phyloP scores from a whole-genome alignment of 345 rosid species.

The Populus ilicifolia region DNA sequence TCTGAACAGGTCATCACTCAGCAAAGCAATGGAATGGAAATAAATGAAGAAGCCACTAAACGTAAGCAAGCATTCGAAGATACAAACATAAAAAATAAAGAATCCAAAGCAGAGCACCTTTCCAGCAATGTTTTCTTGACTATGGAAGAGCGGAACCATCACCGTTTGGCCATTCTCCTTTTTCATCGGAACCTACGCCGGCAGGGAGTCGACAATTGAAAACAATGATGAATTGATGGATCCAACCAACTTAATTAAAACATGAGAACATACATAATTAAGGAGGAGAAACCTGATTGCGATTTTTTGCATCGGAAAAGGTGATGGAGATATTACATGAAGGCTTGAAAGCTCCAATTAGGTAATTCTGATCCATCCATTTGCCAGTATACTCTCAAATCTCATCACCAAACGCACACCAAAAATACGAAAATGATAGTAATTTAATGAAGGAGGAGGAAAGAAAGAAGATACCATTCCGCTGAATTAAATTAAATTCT shows the following conservation, averaged over 20 bases:
- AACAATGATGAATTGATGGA: neutral
- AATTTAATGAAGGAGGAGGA: neutral
- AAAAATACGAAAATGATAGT: neutral
- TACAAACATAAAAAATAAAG: neutral
- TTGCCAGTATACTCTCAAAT: neutral
- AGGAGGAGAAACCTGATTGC: conserved; percentile 58
- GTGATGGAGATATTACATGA: conserved; percentile 70
- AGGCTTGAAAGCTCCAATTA: conserved; percentile 95
- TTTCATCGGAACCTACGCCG: conserved; percentile 69
- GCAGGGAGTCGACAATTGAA: neutral
- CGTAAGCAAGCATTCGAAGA: neutral
- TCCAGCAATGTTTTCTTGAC: conserved; percentile 91
- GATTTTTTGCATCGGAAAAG: conserved; percentile 72
- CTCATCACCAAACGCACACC: neutral
- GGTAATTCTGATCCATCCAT: conserved; percentile 54
- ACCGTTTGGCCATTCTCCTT: conserved; percentile 89
- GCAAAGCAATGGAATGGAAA: neutral
- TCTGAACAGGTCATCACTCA: conserved; percentile 28
- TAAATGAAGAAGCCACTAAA: too few species aligned
- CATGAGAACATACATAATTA: neutral
- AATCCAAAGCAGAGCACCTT: conserved; percentile 43
- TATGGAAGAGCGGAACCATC: conserved; percentile 78
- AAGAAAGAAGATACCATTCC: neutral
- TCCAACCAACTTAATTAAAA: neutral
- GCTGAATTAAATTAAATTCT: neutral